A percentile compares a stretch with the other conserved stretches of the same genome.
Conservation (phyloP, 2,329 filamentous ascomycete genomes). For the Emmonsiellopsis sp. region DNA sequence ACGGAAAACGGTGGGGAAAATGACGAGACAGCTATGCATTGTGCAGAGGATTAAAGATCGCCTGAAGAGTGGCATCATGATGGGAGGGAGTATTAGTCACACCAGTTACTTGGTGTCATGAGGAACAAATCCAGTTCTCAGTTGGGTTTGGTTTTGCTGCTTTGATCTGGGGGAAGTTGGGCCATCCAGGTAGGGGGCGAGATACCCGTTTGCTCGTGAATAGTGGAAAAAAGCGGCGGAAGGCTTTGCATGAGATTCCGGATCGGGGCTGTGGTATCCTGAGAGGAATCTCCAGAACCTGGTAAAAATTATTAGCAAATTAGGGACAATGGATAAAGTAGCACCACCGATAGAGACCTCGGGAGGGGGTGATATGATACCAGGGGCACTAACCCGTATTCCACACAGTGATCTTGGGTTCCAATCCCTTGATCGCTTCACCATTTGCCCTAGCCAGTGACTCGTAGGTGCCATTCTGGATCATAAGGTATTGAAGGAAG, state of each 20-base stretch:
- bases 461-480: conserved; percentile 71
- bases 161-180: conserved; percentile 36
- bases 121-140: too few relatives aligned
- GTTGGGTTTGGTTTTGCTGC: background rate
- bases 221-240: conserved; percentile 73
- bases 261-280: conserved; percentile 56
- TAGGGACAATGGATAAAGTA: too few relatives aligned
- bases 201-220: conserved; percentile 83
- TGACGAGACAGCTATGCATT: too few relatives aligned
- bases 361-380: background rate
- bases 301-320: conserved; percentile 5
- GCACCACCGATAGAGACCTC: background rate
- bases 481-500: conserved; percentile 78
- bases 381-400: conserved; percentile 53
- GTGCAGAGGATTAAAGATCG: too few relatives aligned
- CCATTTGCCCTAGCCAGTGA: conserved; percentile 72
- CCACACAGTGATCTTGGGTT: conserved; percentile 88
- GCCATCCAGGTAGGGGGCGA: conserved; percentile 64
- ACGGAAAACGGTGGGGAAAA: too few relatives aligned
- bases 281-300: conserved; percentile 32
- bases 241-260: conserved; percentile 77
- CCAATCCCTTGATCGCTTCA: conserved; percentile 61
- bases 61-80: too few relatives aligned
- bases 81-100: too few relatives aligned
- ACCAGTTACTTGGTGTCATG: too few relatives aligned